A percentile compares a stretch with the other conserved stretches of the same genome.
Conservation (phyloP, 202 grass and related monocot species). For the Sporobolus alterniflorus region DNA sequence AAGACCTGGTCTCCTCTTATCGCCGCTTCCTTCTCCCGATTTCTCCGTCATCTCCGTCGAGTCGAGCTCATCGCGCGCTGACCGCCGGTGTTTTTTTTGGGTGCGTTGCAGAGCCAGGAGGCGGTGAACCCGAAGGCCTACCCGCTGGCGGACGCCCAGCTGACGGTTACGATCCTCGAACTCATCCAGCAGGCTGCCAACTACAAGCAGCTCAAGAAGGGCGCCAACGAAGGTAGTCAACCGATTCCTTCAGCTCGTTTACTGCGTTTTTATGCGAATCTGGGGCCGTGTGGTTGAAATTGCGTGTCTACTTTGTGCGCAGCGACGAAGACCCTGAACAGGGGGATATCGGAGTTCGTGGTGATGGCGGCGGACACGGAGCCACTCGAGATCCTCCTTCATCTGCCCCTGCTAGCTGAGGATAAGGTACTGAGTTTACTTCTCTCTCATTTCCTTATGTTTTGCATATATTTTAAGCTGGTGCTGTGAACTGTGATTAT, state of each 20-base stretch:
- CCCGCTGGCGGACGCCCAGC: slow-evolving; percentile 86
- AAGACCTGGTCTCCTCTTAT: not conserved
- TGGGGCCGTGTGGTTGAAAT: not conserved
- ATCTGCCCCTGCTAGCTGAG: slow-evolving; percentile 86
- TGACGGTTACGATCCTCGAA: slow-evolving; percentile 81
- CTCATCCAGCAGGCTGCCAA: slow-evolving; percentile 86
- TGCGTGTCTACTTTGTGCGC: not conserved
- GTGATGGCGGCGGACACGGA: slow-evolving; percentile 97
- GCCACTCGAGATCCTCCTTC: slow-evolving; percentile 94
- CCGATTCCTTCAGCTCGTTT: not conserved
- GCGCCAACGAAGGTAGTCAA: slow-evolving; percentile 84
- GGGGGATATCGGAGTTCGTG: slow-evolving; percentile 92
- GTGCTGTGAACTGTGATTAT: not conserved
- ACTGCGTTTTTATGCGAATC: not conserved
- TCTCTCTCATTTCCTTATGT: not conserved
- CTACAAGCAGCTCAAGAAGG: slow-evolving; percentile 99
- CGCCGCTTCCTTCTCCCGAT: not conserved
- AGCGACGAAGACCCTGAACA: slow-evolving; percentile 97
- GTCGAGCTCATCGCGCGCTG: not conserved
- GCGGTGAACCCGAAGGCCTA: slow-evolving; percentile 93
- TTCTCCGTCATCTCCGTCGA: not conserved
- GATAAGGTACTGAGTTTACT: slow-evolving; percentile 60
- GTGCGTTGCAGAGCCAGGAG: slow-evolving; percentile 63
- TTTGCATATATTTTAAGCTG: not conserved
- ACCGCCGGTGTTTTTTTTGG: not conserved